Evolutionary conservation across 2,329 filamentous ascomycete genomes (phyloP).

Genomic region (Mollisia scopiformis): DNA sequence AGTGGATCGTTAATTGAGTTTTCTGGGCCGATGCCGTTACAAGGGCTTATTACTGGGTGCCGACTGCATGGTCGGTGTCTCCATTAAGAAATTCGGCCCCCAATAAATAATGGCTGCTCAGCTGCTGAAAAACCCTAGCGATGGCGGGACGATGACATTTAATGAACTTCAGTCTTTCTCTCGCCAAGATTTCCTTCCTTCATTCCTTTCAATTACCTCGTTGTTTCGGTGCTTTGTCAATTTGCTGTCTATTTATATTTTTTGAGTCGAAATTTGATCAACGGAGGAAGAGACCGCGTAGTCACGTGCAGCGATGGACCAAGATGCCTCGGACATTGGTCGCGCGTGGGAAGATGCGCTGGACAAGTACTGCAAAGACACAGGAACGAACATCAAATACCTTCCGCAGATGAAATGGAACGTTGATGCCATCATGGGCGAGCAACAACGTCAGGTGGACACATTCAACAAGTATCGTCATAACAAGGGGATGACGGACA

Average conservation of each 20-base stretch:
- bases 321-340: background rate
- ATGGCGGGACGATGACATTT: background rate
- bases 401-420: conserved; percentile 9
- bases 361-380: conserved; percentile 1
- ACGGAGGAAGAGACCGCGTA: background rate
- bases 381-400: conserved; percentile 5
- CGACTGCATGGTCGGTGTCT: background rate
- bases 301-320: background rate
- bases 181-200: background rate
- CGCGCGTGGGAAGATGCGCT: background rate
- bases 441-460: conserved; percentile 4
- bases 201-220: background rate
- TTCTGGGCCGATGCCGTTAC: background rate
- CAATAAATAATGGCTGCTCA: background rate
- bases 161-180: no score
- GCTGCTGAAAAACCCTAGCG: background rate
- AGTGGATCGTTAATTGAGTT: background rate
- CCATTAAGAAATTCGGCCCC: background rate
- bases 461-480: conserved; percentile 68
- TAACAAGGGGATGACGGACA: conserved; percentile 9
- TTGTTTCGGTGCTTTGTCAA: background rate
- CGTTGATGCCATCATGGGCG: background rate
- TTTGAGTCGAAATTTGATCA: background rate
- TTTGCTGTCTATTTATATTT: background rate
- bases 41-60: background rate